These are phyloP conservation scores for Brassica incana DNA, from an alignment of 345 rosid species.

Conservation along the genomic window DNA sequence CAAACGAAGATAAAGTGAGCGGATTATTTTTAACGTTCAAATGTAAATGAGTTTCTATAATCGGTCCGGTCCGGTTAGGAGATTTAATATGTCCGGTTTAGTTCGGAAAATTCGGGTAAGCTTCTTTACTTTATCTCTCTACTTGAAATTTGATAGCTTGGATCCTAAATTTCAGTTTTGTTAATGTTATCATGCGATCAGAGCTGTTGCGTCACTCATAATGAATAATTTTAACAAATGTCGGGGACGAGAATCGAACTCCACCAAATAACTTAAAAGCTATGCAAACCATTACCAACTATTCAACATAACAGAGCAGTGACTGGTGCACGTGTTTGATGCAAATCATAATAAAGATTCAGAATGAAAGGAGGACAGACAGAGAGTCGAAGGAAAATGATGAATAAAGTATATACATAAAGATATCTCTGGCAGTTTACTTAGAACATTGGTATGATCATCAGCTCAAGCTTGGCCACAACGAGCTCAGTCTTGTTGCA, in stretches of 20 bases:
- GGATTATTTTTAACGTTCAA: not conserved
- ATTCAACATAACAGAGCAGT: not conserved
- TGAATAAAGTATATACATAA: constrained; percentile 15
- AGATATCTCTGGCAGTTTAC: constrained; percentile 3
- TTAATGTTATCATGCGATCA: no score
- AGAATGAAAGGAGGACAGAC: not conserved
- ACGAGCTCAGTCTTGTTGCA: constrained; percentile 72
- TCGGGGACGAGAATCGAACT: not conserved
- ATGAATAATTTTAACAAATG: not conserved
- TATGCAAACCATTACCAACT: not conserved
- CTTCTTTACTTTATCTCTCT: no score
- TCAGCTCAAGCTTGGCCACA: constrained; percentile 78
- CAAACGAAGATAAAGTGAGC: not conserved
- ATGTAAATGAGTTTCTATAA: not conserved
- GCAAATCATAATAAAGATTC: not conserved
- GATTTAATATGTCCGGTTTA: not conserved
- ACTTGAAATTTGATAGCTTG: not conserved
- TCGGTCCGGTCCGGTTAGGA: not conserved
- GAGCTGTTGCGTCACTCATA: not conserved
- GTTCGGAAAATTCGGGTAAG: not conserved
- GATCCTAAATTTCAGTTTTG: not conserved
- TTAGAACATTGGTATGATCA: constrained; percentile 16
- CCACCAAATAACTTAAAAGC: not conserved
- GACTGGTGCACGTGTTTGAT: not conserved
- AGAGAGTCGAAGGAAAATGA: not conserved